phyloP scores from a whole-genome alignment of 176 grass and related monocot species.

The Cenchrus purpureus region DNA sequence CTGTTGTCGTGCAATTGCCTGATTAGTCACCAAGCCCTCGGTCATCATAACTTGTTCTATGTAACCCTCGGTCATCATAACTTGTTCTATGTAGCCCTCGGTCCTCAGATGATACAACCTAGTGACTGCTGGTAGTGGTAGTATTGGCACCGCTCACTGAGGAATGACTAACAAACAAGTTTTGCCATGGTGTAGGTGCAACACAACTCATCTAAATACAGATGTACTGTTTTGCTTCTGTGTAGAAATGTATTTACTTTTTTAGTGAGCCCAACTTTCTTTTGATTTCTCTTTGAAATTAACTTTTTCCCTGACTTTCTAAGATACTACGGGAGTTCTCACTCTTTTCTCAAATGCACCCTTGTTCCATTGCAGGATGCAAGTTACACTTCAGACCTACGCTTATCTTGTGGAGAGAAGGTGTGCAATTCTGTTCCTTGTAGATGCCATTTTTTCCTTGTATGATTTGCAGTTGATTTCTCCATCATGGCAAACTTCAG shows the following conservation, averaged over 20 bases:
- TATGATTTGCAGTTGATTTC: neutral
- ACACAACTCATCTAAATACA: neutral
- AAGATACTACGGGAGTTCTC: neutral
- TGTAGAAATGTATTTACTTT: neutral
- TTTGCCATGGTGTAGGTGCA: neutral
- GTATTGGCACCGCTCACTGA: neutral
- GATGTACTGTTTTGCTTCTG: neutral
- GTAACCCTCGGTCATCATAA: neutral
- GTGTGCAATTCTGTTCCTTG: conserved; percentile 25
- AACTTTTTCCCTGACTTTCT: neutral
- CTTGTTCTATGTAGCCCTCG: neutral
- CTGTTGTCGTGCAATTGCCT: neutral
- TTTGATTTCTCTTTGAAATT: neutral
- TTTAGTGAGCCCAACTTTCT: neutral
- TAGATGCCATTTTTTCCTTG: neutral
- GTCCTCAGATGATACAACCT: neutral
- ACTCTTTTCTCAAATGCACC: neutral
- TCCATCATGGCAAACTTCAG: neutral
- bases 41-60: neutral
- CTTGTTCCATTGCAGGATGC: conserved; percentile 29
- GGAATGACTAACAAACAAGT: neutral
- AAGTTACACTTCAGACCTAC: neutral
- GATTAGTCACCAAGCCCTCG: neutral
- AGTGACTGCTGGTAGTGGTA: conserved; percentile 2
- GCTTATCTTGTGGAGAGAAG: conserved; percentile 32